These are phyloP conservation scores for Cucurbita moschata DNA, from an alignment of 306 rosid species.

Conservation along the genomic window DNA sequence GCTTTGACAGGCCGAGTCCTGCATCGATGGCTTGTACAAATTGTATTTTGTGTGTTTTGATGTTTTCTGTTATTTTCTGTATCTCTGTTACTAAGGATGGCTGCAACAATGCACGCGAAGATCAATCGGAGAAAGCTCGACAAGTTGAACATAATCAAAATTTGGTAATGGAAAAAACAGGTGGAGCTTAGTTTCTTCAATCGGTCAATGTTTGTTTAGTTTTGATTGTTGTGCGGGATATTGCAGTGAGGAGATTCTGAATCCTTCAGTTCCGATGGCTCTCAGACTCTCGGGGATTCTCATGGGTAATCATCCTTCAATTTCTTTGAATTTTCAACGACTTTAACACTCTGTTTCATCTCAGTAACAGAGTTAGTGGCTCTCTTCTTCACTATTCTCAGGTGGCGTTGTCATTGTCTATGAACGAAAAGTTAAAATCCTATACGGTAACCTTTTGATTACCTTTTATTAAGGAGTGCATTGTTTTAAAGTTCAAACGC, in stretches of 20 bases:
- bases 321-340: neutral
- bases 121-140: conserved; percentile 57
- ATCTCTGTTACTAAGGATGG: conserved; percentile 24
- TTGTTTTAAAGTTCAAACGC: neutral
- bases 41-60: neutral
- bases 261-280: conserved; percentile 87
- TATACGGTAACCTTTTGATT: conserved; percentile 31
- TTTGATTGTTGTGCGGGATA: neutral
- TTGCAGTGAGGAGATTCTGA: conserved; percentile 70
- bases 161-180: conserved; percentile 32
- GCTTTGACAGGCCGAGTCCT: neutral
- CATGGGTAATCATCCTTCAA: conserved; percentile 45
- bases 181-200: neutral
- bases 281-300: conserved; percentile 90
- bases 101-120: conserved; percentile 47
- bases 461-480: neutral
- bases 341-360: neutral
- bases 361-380: neutral
- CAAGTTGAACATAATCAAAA: conserved; percentile 51
- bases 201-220: neutral
- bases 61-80: neutral
- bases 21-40: neutral
- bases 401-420: conserved; percentile 90
- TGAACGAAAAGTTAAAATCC: conserved; percentile 77
- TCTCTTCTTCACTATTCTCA: conserved; percentile 14